Evolutionary conservation across 805 yeast species (phyloP).

Genomic region (Wickerhamiella galacta): DNA sequence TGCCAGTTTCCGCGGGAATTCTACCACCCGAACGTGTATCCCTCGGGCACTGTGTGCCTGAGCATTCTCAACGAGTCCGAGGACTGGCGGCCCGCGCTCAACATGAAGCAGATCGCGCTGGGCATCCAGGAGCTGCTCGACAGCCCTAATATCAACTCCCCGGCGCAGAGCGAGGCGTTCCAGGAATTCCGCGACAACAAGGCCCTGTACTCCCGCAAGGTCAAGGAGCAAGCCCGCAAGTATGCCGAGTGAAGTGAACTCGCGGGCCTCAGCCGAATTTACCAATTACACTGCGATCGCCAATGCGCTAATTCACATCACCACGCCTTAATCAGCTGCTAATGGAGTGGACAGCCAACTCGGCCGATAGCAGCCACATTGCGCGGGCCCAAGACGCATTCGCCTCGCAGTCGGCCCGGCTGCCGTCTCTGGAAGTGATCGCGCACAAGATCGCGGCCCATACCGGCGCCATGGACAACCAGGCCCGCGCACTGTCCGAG

Average conservation of each 20-base stretch:
- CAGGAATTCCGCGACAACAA: conserved; percentile 42
- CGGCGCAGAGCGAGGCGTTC: conserved; percentile 95
- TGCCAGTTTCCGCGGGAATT: conserved; percentile 78
- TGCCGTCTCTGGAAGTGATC: too few species aligned
- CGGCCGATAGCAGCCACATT: too few species aligned
- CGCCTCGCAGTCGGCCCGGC: too few species aligned
- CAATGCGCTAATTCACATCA: too few species aligned
- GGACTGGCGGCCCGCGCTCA: conserved; percentile 97
- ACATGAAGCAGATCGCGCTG: conserved; percentile 69
- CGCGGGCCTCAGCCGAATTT: too few species aligned
- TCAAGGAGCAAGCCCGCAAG: conserved; percentile 60
- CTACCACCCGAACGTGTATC: conserved; percentile 95
- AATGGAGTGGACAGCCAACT: too few species aligned
- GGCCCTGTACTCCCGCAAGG: conserved; percentile 53
- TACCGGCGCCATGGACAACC: too few species aligned
- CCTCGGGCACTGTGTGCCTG: conserved; percentile 91
- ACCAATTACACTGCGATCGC: too few species aligned
- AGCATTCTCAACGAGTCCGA: conserved; percentile 86
- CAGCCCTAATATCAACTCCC: conserved; percentile 85
- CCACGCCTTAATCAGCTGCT: too few species aligned
- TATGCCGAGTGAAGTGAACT: conserved; percentile 29
- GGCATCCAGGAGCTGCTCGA: conserved; percentile 87
- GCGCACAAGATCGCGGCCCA: too few species aligned
- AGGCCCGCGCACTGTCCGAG: too few species aligned
- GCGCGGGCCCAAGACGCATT: too few species aligned